A percentile compares a stretch with the other conserved stretches of the same genome.
phyloP scores from a whole-genome alignment of 495 filamentous ascomycete genomes.

The Talaromyces adpressus region DNA sequence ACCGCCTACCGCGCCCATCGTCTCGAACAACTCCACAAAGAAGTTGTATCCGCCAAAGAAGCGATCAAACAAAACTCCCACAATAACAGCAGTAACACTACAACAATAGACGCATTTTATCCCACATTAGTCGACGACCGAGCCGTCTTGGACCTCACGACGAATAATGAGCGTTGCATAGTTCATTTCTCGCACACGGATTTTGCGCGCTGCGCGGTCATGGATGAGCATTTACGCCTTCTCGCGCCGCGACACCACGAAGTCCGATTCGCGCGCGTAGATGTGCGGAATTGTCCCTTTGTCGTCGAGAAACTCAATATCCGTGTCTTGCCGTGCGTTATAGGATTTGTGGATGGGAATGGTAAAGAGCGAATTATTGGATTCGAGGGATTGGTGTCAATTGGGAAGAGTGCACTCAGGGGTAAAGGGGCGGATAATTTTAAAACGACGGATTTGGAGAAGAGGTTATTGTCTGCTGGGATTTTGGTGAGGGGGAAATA shows the following conservation, averaged over 20 bases:
- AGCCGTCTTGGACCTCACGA: slow-evolving; percentile 61
- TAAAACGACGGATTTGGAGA: slow-evolving; percentile 56
- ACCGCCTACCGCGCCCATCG: slow-evolving; percentile 61
- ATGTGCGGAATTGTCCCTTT: slow-evolving; percentile 69
- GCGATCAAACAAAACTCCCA: slow-evolving; percentile 4
- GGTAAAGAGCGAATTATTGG: slow-evolving; percentile 62
- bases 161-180: slow-evolving; percentile 53
- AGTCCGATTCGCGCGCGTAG: slow-evolving; percentile 59
- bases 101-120: slow-evolving; percentile 40
- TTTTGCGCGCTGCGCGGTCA: slow-evolving; percentile 63
- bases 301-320: slow-evolving; percentile 64
- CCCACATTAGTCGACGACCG: slow-evolving; percentile 58
- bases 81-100: slow-evolving; percentile 6
- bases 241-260: slow-evolving; percentile 61
- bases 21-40: slow-evolving; percentile 63
- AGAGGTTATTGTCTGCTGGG: slow-evolving; percentile 49
- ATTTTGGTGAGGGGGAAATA: slow-evolving; percentile 51
- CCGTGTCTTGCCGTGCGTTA: slow-evolving; percentile 66
- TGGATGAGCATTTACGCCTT: slow-evolving; percentile 56
- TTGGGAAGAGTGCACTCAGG: slow-evolving; percentile 27
- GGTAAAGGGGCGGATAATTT: slow-evolving; percentile 52
- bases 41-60: slow-evolving; percentile 46
- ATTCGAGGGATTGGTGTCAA: slow-evolving; percentile 62
- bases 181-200: slow-evolving; percentile 74
- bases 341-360: slow-evolving; percentile 64